Evolutionary conservation across 441 rosid genomes (phyloP).

Genomic region (Jatropha multifida): DNA sequence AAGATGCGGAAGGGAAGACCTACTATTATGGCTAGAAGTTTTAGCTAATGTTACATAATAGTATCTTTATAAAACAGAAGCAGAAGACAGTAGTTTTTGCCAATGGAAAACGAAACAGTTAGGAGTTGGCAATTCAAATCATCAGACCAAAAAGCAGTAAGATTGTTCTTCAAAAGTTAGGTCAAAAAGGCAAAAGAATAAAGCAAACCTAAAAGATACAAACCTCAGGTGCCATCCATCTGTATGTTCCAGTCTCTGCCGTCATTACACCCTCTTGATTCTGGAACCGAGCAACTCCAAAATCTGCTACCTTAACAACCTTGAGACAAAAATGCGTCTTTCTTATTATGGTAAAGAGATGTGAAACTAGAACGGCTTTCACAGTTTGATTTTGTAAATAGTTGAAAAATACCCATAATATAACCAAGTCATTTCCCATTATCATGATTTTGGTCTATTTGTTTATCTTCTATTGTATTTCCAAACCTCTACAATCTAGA

Average conservation of each 20-base stretch:
- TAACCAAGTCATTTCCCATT: neutral
- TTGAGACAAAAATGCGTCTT: constrained; percentile 27
- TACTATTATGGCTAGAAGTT: neutral
- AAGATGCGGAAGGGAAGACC: neutral
- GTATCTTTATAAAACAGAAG: neutral
- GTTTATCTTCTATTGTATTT: neutral
- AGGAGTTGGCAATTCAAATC: neutral
- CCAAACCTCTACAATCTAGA: neutral
- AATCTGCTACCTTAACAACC: constrained; percentile 84
- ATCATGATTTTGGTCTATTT: neutral
- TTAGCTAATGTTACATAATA: neutral
- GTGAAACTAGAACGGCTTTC: neutral
- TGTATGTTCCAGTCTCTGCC: constrained; percentile 81
- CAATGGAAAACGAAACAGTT: neutral
- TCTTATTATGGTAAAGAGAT: constrained; percentile 1
- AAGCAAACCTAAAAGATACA: constrained; percentile 21
- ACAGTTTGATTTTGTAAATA: neutral
- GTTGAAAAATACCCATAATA: neutral
- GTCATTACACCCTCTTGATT: constrained; percentile 74
- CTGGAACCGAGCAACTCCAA: constrained; percentile 81
- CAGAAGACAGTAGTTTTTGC: neutral
- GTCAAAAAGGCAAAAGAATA: constrained; percentile 9
- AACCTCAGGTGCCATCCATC: constrained; percentile 97
- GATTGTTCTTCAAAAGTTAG: neutral
- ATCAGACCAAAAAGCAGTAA: neutral